Conservation (phyloP, 768 basidiomycete species). For the Rubroboletus pulcherrimus region DNA sequence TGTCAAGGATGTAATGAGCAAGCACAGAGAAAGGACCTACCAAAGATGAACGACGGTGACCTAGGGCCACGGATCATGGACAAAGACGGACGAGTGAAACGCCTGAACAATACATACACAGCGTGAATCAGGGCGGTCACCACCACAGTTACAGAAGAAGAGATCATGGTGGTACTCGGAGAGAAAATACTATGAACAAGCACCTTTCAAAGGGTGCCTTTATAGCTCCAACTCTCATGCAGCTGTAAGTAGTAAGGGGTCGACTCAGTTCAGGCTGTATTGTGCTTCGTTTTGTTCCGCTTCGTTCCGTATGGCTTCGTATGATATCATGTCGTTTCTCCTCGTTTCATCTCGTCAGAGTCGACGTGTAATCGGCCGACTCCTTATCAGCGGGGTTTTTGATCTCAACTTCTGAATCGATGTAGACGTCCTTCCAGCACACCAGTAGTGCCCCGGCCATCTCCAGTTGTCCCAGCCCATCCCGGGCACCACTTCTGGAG, state of each 20-base stretch:
- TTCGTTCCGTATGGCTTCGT: too few species aligned
- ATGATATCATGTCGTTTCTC: neutral
- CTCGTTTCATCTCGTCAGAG: neutral
- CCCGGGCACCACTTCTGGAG: too few species aligned
- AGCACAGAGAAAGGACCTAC: neutral
- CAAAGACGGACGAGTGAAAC: constrained; percentile 3
- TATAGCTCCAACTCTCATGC: neutral
- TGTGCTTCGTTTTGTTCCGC: too few species aligned
- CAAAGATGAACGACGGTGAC: constrained; percentile 14
- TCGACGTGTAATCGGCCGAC: too few species aligned
- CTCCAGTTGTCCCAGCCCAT: too few species aligned
- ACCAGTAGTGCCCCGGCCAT: too few species aligned
- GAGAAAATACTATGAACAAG: neutral
- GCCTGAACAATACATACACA: neutral
- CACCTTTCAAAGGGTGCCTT: neutral
- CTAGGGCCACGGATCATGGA: constrained; percentile 13
- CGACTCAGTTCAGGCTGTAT: too few species aligned
- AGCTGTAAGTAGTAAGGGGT: too few species aligned
- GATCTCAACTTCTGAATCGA: too few species aligned
- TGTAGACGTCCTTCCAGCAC: too few species aligned
- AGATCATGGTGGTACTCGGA: constrained; percentile 7
- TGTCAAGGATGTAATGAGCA: constrained; percentile 9
- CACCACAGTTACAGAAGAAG: neutral
- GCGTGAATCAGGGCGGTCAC: neutral
- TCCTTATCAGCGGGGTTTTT: too few species aligned